Conservation (phyloP, 257 asterid genomes). For the Solanum raphanifolium region DNA sequence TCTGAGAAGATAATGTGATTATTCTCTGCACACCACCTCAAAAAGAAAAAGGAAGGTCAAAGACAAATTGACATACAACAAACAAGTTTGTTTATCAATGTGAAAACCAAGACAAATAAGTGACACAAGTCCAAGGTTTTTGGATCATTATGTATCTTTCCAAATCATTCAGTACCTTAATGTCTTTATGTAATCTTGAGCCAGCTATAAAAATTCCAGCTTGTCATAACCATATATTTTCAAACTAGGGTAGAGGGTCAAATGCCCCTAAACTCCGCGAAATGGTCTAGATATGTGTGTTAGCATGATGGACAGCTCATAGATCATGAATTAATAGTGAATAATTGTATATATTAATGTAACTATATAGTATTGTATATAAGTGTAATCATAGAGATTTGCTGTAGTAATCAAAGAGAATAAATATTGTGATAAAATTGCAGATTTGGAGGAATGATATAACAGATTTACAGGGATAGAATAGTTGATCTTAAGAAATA, state of each 20-base stretch:
- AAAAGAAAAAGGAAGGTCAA: background rate
- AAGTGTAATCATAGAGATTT: background rate
- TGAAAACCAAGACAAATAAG: background rate
- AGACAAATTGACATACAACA: background rate
- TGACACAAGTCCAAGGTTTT: background rate
- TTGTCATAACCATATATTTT: background rate
- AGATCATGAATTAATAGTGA: background rate
- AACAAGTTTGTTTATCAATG: background rate
- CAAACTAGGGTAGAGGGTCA: background rate
- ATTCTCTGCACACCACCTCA: conserved; percentile 24
- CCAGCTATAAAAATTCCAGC: background rate
- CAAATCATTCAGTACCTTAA: background rate
- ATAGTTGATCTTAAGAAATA: background rate
- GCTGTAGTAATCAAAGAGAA: background rate
- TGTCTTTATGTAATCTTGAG: background rate
- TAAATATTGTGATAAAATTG: background rate
- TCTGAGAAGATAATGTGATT: conserved; percentile 60
- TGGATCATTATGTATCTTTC: background rate
- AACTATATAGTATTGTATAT: background rate
- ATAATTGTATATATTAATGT: background rate
- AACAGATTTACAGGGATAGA: background rate
- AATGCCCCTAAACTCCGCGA: background rate
- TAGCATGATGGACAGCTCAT: background rate
- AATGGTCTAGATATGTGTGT: background rate
- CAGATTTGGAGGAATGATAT: background rate